Percentiles rank a stretch among this genome's conserved stretches.
Conservation (phyloP, 352 stramenopile genomes). For the Peronospora farinosa region DNA sequence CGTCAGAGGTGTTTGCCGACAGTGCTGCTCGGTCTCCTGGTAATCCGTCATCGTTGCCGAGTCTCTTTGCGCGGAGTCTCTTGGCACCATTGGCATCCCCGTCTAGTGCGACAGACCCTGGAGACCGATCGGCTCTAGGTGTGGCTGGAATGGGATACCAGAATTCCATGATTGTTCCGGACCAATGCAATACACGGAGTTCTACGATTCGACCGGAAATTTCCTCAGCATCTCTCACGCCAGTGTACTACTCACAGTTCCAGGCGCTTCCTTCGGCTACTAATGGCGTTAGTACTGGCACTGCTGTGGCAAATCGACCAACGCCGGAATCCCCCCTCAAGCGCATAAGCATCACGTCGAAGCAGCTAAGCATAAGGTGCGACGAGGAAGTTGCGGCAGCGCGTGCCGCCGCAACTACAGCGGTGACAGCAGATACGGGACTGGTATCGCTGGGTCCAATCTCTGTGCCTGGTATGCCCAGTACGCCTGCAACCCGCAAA, state of each 20-base stretch:
- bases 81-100: slow-evolving; percentile 37
- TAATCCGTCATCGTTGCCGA: slow-evolving; percentile 39
- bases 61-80: slow-evolving; percentile 41
- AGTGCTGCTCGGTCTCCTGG: slow-evolving; percentile 19
- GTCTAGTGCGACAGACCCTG: slow-evolving; percentile 17
- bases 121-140: slow-evolving; percentile 19
- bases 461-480: slow-evolving; percentile 17
- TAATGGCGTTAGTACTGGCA: slow-evolving; percentile 5
- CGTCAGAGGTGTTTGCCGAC: slow-evolving; percentile 31
- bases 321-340: slow-evolving; percentile 49
- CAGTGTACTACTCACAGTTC: slow-evolving; percentile 44
- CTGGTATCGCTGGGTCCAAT: slow-evolving; percentile 18
- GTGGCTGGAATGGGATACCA: slow-evolving; percentile 20
- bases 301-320: slow-evolving; percentile 7
- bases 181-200: slow-evolving; percentile 18
- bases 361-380: slow-evolving; percentile 46
- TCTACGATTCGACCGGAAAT: slow-evolving; percentile 25
- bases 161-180: slow-evolving; percentile 22
- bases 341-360: slow-evolving; percentile 71
- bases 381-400: slow-evolving; percentile 37
- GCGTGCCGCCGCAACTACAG: slow-evolving; percentile 24
- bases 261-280: slow-evolving; percentile 10
- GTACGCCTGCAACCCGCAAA: slow-evolving; percentile 49
- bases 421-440: slow-evolving; percentile 12
- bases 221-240: slow-evolving; percentile 38